These are phyloP conservation scores for Pseudonitzschia delicatissima DNA, from an alignment of 108 stramenopile genomes.

Conservation along the genomic window DNA sequence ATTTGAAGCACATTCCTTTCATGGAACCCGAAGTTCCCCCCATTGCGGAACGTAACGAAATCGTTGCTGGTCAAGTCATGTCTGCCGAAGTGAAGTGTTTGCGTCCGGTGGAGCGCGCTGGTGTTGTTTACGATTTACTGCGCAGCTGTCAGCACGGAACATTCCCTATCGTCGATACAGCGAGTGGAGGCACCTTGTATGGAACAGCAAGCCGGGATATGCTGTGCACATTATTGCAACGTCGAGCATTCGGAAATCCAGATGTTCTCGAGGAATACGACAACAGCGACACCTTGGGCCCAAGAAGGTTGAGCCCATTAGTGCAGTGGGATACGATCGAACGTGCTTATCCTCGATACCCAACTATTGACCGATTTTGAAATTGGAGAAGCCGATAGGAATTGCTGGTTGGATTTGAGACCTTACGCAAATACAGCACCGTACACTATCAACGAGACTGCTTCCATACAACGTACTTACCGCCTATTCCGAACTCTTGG, in stretches of 20 bases:
- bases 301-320: constrained; percentile 77
- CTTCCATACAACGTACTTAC: constrained; percentile 92
- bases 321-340: constrained; percentile 95
- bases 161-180: constrained; percentile 94
- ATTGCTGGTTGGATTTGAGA: constrained; percentile 91
- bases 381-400: constrained; percentile 73
- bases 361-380: constrained; percentile 84
- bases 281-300: constrained; percentile 57
- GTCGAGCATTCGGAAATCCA: constrained; percentile 85
- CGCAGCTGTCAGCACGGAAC: constrained; percentile 74
- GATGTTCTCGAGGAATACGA: constrained; percentile 69
- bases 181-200: constrained; percentile 81
- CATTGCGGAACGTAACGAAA: constrained; percentile 86
- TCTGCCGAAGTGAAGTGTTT: constrained; percentile 84
- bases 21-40: constrained; percentile 88
- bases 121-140: constrained; percentile 87
- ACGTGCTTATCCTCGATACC: constrained; percentile 91
- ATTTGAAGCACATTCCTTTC: constrained; percentile 87
- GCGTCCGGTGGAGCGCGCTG: constrained; percentile 84
- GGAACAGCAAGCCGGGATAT: constrained; percentile 87
- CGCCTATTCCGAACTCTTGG: constrained; percentile 95
- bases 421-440: constrained; percentile 98
- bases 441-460: constrained; percentile 91
- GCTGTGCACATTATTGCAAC: constrained; percentile 84
- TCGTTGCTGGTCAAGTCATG: constrained; percentile 90